Evolutionary conservation across 225 moss, liverwort and hornwort species (phyloP).

Genomic region (Marchantia polymorpha): DNA sequence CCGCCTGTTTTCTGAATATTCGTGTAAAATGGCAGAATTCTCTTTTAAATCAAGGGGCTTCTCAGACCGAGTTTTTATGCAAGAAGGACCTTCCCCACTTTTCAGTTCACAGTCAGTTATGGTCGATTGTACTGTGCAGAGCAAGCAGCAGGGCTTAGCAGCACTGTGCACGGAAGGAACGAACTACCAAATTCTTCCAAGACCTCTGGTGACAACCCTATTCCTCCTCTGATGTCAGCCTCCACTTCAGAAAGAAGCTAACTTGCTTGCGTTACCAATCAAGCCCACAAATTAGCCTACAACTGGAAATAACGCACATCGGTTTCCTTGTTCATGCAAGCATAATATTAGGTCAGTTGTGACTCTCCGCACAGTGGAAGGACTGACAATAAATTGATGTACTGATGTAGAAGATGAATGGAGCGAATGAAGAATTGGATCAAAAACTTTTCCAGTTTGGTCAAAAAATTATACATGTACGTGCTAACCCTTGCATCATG

Average conservation of each 20-base stretch:
- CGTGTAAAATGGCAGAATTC: not conserved
- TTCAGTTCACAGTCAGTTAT: not conserved
- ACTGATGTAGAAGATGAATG: conserved; percentile 25
- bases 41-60: too few relatives aligned
- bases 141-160: conserved; percentile 25
- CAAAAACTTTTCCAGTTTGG: conserved; percentile 21
- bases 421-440: conserved; percentile 25
- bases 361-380: not conserved
- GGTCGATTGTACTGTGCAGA: conserved; percentile 7
- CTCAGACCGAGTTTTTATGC: too few relatives aligned
- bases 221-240: not conserved
- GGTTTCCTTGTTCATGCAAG: not conserved
- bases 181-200: conserved; percentile 13
- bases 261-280: not conserved
- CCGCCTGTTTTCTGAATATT: not conserved
- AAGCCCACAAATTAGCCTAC: not conserved
- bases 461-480: conserved; percentile 21
- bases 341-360: not conserved
- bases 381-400: not conserved
- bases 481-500: not conserved
- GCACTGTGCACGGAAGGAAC: conserved; percentile 23
- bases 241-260: not conserved
- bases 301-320: not conserved
- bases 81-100: not conserved
- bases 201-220: not conserved